Base-by-base conservation (phyloP, 768 basidiomycete genomes). In the Pulveroboletus sp. region DNA sequence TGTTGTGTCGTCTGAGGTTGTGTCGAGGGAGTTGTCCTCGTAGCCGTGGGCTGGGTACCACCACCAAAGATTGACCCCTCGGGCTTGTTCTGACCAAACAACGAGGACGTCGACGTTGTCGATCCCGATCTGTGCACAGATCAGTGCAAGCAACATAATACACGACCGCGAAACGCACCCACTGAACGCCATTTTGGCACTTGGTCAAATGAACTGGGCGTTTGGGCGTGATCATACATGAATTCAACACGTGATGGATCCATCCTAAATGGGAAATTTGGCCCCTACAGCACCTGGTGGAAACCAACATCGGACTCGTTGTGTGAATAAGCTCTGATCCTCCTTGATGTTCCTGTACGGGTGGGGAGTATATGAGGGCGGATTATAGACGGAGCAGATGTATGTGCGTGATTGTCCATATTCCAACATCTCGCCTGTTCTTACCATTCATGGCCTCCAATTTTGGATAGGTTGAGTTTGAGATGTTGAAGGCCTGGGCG, bases 61-160 rank as follows among this genome's bases (percentile, higher is more conserved):
- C 51, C 51, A 15, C 74, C 75, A 64, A 79, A 79, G 46, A 75
- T 56, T 14, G 69, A 62, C 15, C 59, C 60, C 41, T 60, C 51
- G 26, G 72, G 59, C 51, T 69, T 72, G 32, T 62, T 44, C 50
- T 64, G 63, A 10, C 71, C 61, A 43, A 72, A 70, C 32, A 68
- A 46, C 39, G 66, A 55, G 35, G 69, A 57, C 31, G 73, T 66
- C 52, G 73, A 72, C 38, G 21, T 21, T 21, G 72, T 57, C 62
- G 77, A 76, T 26, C 72, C 70, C 17, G 75, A 54, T 31, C 64
- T 65, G 49, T 17, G 28, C 8, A 24, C 17, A 48, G 3, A 35
- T 65, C 39, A 60, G 52, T 46, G 5, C 28, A 24, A 46, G 24
- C 12, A 12, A 43, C 3, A 5, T 43, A 18, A 47, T 10, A 38